These are phyloP conservation scores for Stylonectria norvegica DNA, from an alignment of 2,329 filamentous ascomycete genomes.

Conservation along the genomic window DNA sequence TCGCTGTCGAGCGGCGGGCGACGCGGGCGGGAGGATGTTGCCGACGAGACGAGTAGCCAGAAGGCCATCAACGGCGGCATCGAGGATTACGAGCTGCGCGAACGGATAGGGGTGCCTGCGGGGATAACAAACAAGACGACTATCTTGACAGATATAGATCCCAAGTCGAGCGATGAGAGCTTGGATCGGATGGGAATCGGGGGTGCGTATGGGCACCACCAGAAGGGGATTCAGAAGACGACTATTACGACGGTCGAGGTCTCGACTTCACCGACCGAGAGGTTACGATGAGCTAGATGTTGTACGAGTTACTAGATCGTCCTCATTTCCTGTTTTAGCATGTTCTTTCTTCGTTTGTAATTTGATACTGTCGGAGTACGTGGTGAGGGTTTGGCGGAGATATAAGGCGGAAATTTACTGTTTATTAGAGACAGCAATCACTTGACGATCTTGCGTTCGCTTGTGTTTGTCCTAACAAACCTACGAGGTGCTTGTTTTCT, in stretches of 20 bases:
- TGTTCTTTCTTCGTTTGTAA: no score
- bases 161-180: slow-evolving; percentile 26
- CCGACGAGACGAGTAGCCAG: slow-evolving; percentile 28
- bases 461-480: no score
- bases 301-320: not conserved
- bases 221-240: slow-evolving; percentile 28
- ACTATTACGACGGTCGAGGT: slow-evolving; percentile 27
- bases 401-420: no score
- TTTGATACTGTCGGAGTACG: no score
- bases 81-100: slow-evolving; percentile 27
- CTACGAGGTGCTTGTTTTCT: no score
- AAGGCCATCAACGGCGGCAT: slow-evolving; percentile 23
- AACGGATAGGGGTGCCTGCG: slow-evolving; percentile 12
- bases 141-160: slow-evolving; percentile 19
- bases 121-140: slow-evolving; percentile 15
- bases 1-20: slow-evolving; percentile 19
- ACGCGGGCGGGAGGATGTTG: slow-evolving; percentile 9
- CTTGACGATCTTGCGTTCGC: no score
- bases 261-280: not conserved
- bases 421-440: no score
- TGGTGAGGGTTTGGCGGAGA: no score
- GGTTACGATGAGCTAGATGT: not conserved
- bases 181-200: slow-evolving; percentile 8
- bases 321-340: no score
- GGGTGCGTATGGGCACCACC: not conserved